Conservation (phyloP, 2,329 filamentous ascomycete genomes). For the Colletotrichum sp. region DNA sequence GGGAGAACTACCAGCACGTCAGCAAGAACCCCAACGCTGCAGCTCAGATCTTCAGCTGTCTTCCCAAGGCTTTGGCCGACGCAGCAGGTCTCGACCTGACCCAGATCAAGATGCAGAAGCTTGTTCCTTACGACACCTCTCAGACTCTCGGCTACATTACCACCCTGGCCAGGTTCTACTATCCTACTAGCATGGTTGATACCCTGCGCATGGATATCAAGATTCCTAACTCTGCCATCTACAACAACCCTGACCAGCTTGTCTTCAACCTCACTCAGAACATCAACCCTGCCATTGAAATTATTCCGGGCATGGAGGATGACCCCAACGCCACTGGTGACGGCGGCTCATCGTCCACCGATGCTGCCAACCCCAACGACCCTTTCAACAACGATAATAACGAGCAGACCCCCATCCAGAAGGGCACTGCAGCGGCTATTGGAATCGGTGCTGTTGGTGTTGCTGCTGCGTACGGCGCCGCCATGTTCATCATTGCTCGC, state of each 20-base stretch:
- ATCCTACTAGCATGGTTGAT: conserved; percentile 73
- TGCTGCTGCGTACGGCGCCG: conserved; percentile 86
- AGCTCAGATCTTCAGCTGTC: conserved; percentile 81
- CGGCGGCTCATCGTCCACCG: conserved; percentile 38
- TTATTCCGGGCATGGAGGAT: conserved; percentile 53
- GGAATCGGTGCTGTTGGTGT: conserved; percentile 79
- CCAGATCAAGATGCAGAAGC: conserved; percentile 69
- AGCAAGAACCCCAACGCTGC: conserved; percentile 73
- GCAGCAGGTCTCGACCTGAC: conserved; percentile 60
- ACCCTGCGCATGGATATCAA: conserved; percentile 72
- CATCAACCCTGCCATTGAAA: conserved; percentile 84
- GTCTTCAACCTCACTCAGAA: conserved; percentile 75
- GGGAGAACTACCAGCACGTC: conserved; percentile 86
- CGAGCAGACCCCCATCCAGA: conserved; percentile 62
- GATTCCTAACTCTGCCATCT: conserved; percentile 74
- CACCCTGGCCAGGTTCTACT: conserved; percentile 72
- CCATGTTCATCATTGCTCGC: conserved; percentile 92
- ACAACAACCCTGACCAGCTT: conserved; percentile 71
- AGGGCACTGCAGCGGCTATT: conserved; percentile 70
- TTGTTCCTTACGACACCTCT: conserved; percentile 79
- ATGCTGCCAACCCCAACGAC: conserved; percentile 41
- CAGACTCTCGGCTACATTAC: conserved; percentile 77
- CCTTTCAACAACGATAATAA: conserved; percentile 47
- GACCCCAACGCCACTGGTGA: conserved; percentile 42
- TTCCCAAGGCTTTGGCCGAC: conserved; percentile 74